Evolutionary conservation across 2,329 filamentous ascomycete genomes (phyloP).

Genomic region (Fusarium albidum): DNA sequence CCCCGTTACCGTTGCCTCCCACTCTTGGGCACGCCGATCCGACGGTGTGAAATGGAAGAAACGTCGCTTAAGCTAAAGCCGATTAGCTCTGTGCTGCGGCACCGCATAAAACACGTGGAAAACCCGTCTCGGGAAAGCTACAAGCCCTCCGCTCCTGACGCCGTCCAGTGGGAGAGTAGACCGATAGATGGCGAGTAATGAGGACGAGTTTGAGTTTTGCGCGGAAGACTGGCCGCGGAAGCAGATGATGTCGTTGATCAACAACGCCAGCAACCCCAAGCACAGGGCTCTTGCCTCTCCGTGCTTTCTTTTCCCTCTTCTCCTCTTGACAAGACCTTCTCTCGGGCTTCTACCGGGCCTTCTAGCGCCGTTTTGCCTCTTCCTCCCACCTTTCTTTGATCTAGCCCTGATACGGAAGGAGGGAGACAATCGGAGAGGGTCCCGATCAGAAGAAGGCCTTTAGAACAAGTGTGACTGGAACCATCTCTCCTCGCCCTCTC

Average conservation of each 20-base stretch:
- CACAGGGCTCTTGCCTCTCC: background rate
- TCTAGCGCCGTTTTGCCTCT: slow-evolving; percentile 21
- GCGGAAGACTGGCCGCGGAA: too few species aligned
- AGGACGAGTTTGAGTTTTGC: too few species aligned
- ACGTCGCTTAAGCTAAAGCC: slow-evolving; percentile 7
- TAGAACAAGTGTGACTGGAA: slow-evolving; percentile 21
- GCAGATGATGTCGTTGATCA: too few species aligned
- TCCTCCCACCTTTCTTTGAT: slow-evolving; percentile 1
- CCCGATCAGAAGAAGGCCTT: slow-evolving; percentile 29
- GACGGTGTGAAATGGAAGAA: too few species aligned
- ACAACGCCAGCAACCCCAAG: too few species aligned
- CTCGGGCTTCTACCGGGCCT: slow-evolving; percentile 22
- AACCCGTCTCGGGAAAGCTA: too few species aligned
- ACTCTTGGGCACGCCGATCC: slow-evolving; percentile 9
- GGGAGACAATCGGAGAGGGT: slow-evolving; percentile 17
- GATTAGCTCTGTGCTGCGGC: background rate
- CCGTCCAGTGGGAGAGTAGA: too few species aligned
- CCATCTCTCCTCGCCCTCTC: slow-evolving; percentile 4
- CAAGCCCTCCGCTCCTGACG: too few species aligned
- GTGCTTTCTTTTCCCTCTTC: slow-evolving; percentile 18
- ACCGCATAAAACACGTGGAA: too few species aligned
- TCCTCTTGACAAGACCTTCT: slow-evolving; percentile 12
- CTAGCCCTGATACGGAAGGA: slow-evolving; percentile 31
- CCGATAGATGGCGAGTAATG: too few species aligned
- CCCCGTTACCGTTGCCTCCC: too few species aligned